Evolutionary conservation across 176 grass and related monocot genomes (phyloP).

Genomic region (Oryza coarctata): DNA sequence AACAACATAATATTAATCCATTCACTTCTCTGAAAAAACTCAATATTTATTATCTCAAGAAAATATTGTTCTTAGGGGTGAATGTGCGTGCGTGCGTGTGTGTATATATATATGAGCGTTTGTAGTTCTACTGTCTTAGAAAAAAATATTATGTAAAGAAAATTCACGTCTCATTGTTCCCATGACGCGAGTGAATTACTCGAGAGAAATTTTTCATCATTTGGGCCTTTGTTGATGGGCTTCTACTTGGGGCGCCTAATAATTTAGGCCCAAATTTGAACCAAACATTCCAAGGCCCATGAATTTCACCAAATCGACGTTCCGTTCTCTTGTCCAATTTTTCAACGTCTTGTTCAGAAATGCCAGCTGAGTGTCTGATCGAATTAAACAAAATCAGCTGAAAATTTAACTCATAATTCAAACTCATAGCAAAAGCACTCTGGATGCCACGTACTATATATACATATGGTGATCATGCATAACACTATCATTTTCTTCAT

Average conservation of each 20-base stretch:
- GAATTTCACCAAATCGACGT: not conserved
- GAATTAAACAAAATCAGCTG: not conserved
- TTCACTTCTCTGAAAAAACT: not conserved
- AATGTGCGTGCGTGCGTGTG: too few species aligned
- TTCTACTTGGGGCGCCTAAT: not conserved
- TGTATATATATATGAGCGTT: too few species aligned
- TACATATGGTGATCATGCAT: not conserved
- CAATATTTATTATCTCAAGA: too few species aligned
- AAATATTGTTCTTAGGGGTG: too few species aligned
- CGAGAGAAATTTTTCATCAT: not conserved
- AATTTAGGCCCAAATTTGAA: not conserved
- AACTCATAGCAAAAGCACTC: not conserved
- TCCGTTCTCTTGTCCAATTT: not conserved
- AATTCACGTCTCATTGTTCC: too few species aligned
- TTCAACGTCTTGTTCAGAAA: not conserved
- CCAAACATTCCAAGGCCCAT: not conserved
- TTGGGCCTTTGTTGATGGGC: not conserved
- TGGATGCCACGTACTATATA: not conserved
- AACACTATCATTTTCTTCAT: conserved; percentile 4
- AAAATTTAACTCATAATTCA: not conserved
- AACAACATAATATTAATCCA: not conserved
- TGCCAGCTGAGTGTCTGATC: not conserved
- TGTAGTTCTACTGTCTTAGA: too few species aligned
- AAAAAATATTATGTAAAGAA: too few species aligned
- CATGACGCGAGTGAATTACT: not conserved